phyloP scores from a whole-genome alignment of 2,329 filamentous ascomycete species.

The Fusarium compactum region DNA sequence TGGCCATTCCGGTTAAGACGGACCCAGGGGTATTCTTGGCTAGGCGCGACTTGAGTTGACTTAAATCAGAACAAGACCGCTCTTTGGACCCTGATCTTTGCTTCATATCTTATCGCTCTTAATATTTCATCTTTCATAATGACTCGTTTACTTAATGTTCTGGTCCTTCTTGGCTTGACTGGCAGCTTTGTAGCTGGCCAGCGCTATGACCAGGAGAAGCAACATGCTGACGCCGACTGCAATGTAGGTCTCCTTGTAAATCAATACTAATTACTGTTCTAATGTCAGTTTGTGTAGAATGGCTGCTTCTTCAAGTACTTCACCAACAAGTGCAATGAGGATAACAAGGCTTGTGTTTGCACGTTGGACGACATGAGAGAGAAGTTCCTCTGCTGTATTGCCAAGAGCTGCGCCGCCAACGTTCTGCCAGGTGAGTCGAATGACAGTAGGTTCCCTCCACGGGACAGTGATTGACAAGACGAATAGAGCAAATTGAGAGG shows the following conservation, averaged over 20 bases:
- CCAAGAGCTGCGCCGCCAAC: background rate
- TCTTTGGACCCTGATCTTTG: background rate
- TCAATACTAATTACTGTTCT: fast-evolving
- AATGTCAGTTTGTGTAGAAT: background rate
- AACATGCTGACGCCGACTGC: conserved; percentile 6
- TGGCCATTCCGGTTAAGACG: background rate
- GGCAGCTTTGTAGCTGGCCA: conserved; percentile 9
- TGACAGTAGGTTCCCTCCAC: fast-evolving
- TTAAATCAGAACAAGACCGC: background rate
- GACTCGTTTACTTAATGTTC: background rate
- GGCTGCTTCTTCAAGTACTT: conserved; percentile 14
- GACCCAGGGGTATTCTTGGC: conserved; percentile 1
- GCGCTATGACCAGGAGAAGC: conserved; percentile 1
- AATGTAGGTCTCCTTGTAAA: background rate
- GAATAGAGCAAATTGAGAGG: conserved; percentile 1
- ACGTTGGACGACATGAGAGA: conserved; percentile 5
- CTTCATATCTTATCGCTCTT: background rate
- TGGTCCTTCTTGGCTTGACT: background rate
- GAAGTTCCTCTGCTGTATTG: conserved; percentile 14
- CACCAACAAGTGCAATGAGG: conserved; percentile 11
- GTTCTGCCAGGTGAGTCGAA: background rate
- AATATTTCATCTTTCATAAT: background rate
- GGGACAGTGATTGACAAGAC: background rate
- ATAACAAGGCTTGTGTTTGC: conserved; percentile 13
- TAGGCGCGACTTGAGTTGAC: background rate